phyloP scores from a whole-genome alignment of 225 moss, liverwort and hornwort species.

The Neckera pumila region DNA sequence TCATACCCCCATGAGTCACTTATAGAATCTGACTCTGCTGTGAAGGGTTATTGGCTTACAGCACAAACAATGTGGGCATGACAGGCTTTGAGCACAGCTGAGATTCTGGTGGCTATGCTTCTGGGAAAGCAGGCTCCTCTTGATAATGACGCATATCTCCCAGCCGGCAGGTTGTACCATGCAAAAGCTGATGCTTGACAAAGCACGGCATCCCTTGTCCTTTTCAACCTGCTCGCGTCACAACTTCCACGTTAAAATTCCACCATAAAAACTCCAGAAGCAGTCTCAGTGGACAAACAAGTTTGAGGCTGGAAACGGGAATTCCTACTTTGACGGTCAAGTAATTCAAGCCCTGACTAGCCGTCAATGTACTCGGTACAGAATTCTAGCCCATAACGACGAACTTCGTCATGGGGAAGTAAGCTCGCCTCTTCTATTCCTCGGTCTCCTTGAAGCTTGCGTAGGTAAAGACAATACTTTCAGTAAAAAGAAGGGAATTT shows the following conservation, averaged over 20 bases:
- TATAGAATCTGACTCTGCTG: background rate
- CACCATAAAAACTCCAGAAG: background rate
- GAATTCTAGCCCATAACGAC: constrained; percentile 8
- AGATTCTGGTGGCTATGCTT: constrained; percentile 48
- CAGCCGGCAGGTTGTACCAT: constrained; percentile 22
- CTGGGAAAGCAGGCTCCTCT: constrained; percentile 9
- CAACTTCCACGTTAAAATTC: background rate
- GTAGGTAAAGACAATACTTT: background rate
- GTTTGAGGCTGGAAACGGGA: background rate
- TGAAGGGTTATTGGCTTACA: background rate
- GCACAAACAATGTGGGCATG: background rate
- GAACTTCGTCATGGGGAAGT: constrained; percentile 19
- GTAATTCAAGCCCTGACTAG: constrained; percentile 1
- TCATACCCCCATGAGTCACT: background rate
- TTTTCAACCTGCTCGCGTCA: background rate
- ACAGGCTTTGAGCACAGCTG: constrained; percentile 84
- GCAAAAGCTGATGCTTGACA: background rate
- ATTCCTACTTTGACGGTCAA: background rate
- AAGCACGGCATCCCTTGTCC: background rate
- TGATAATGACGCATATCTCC: constrained; percentile 6
- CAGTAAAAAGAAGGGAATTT: background rate
- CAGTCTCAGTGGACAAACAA: background rate
- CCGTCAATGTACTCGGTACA: background rate
- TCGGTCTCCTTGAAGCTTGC: constrained; percentile 7
- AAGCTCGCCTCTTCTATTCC: constrained; percentile 16